Percentiles rank a stretch among this genome's conserved stretches.
phyloP scores from a whole-genome alignment of 2,329 filamentous ascomycete species.

The Fragosphaeria purpurea region DNA sequence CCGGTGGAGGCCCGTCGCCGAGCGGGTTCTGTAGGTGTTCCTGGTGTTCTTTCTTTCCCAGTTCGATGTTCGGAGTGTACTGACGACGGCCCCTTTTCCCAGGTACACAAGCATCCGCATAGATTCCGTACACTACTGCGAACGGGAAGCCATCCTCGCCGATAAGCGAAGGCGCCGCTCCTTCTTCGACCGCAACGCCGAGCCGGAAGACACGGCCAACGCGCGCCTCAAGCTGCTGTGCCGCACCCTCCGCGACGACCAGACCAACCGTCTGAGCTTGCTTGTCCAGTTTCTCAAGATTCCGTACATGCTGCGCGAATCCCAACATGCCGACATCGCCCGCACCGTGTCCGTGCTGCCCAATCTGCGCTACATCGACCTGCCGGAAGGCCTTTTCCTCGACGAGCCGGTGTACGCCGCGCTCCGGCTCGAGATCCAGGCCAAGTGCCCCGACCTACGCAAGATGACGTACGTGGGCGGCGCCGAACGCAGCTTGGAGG shows the following conservation, averaged over 20 bases:
- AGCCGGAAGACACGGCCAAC: constrained; percentile 70
- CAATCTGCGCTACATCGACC: constrained; percentile 78
- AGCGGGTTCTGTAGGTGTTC: constrained; percentile 43
- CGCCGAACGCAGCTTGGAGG: constrained; percentile 66
- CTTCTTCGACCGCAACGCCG: constrained; percentile 64
- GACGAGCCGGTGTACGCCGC: constrained; percentile 68
- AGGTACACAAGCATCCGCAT: constrained; percentile 88
- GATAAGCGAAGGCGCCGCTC: constrained; percentile 68
- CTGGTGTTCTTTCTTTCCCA: background rate
- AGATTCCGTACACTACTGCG: constrained; percentile 90
- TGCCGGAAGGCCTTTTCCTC: constrained; percentile 77
- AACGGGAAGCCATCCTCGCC: constrained; percentile 69
- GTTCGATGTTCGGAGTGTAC: background rate
- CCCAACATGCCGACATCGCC: constrained; percentile 72
- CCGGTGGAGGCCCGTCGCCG: constrained; percentile 52
- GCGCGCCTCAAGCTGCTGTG: constrained; percentile 69
- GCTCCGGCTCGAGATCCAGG: constrained; percentile 74
- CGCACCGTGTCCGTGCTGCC: constrained; percentile 76
- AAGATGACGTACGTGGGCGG: constrained; percentile 82
- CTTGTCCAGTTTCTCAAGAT: constrained; percentile 74
- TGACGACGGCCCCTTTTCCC: constrained; percentile 8
- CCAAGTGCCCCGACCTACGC: constrained; percentile 69
- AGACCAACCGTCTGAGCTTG: constrained; percentile 53
- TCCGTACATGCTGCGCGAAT: constrained; percentile 90
- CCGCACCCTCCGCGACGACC: constrained; percentile 71